Base-by-base conservation (phyloP, 495 filamentous ascomycete species). In the Penicillium paxilli region DNA sequence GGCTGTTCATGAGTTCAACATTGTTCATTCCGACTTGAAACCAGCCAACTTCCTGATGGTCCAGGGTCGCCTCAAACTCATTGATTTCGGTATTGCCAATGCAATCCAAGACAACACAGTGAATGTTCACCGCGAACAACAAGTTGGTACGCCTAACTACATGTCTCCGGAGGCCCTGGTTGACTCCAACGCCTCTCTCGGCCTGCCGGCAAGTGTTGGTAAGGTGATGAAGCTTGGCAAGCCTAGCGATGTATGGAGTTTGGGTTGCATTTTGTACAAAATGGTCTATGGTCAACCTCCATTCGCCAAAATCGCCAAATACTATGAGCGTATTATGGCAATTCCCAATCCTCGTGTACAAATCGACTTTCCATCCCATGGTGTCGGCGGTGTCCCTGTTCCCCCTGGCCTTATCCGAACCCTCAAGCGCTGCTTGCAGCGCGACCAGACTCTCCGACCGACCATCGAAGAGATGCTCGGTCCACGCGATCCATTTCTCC, bases 71-170 rank as follows among this genome's bases (percentile, higher is more conserved):
- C 75, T 96, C 26, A 95, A 95, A 66, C 78, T 96, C 41, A 96
- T 96, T 57, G 91, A 96, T 69, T 98, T 98, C 67, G 94, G 94
- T 56, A 98, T 98, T 64, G 93, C 94, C 49, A 96, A 96, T 65
- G 91, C 94, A 21, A 98, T 98, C 63, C 87, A 94, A 63, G 94
- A 98, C 59, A 83, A 96, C 69, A 98, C 94, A 1, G 89, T 97
- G 62, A 98, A 98, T 58, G 92, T 98, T 19, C 93, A 98, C 68
- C 89, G 94, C 51, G 95, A 98, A 61, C 88, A 88, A 16, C 91
- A 96, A 69, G 85, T 97, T 52, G 94, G 94, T 22, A 98, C 94
- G 1, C 91, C 95, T 2, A 98, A 96, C 67, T 98, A 98, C 78
- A 98, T 98, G 95, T 92, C 90, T 2, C 94, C 94, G 1, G 94